Evolutionary conservation across 352 stramenopile genomes (phyloP).

Genomic region (Globisporangium carolinianum): DNA sequence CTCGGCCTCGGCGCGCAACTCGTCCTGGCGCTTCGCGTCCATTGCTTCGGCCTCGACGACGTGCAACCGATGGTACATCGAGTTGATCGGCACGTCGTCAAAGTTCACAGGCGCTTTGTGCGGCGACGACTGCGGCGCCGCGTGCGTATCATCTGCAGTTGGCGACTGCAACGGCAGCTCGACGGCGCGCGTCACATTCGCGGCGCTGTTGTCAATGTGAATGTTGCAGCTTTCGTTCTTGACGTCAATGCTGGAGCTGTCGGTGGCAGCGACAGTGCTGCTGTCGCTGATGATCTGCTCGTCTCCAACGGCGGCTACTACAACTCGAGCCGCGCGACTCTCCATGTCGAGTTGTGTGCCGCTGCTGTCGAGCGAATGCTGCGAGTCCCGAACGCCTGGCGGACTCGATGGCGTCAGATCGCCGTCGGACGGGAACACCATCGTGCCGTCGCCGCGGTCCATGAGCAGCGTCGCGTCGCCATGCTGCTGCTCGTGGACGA

Average conservation of each 20-base stretch:
- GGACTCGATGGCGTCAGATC: slow-evolving; percentile 13
- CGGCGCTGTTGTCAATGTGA: neutral
- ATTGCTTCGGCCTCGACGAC: slow-evolving; percentile 41
- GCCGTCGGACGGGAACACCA: slow-evolving; percentile 25
- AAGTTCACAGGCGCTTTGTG: slow-evolving; percentile 20
- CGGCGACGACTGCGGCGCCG: slow-evolving; percentile 8
- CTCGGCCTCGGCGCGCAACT: slow-evolving; percentile 39
- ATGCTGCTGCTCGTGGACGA: neutral
- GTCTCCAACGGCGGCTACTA: no score
- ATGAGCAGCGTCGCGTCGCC: slow-evolving; percentile 22
- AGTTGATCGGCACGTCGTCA: slow-evolving; percentile 68
- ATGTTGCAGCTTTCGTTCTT: neutral
- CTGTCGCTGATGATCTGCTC: neutral
- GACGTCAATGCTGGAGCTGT: no score
- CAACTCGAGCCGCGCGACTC: no score
- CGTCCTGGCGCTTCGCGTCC: slow-evolving; percentile 32
- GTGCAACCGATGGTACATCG: slow-evolving; percentile 70
- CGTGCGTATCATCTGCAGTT: neutral
- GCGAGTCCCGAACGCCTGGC: neutral
- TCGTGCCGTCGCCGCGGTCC: slow-evolving; percentile 22
- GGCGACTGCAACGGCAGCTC: no score
- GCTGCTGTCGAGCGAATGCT: neutral
- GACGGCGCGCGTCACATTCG: neutral
- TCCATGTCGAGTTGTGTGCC: no score
- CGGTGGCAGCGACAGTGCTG: neutral